A percentile compares a stretch with the other conserved stretches of the same genome.
Evolutionary conservation across 768 basidiomycete genomes (phyloP).

Genomic region (Auricularia auricula-judae): DNA sequence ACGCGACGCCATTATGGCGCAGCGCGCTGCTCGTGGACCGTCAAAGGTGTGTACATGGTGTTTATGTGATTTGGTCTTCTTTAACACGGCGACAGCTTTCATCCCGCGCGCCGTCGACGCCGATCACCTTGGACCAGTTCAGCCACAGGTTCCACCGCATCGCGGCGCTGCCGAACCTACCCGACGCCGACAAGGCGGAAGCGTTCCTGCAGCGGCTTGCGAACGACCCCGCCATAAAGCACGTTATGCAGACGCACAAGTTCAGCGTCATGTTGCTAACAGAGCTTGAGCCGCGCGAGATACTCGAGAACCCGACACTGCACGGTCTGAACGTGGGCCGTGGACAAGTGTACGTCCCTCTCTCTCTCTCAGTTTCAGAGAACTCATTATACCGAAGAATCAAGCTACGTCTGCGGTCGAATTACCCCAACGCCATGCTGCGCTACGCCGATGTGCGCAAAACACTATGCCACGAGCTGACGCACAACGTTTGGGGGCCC

Average conservation of each 20-base stretch:
- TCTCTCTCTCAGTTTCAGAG: neutral
- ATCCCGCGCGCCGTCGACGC: constrained; percentile 34
- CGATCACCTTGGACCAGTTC: constrained; percentile 21
- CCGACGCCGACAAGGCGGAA: constrained; percentile 46
- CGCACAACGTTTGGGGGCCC: constrained; percentile 64
- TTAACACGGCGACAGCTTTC: constrained; percentile 13
- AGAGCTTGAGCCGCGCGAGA: constrained; percentile 67
- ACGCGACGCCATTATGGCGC: constrained; percentile 46
- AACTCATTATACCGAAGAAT: constrained; percentile 29
- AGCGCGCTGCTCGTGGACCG: constrained; percentile 45
- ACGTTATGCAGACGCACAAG: constrained; percentile 60
- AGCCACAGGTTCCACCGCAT: constrained; percentile 53
- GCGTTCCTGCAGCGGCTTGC: constrained; percentile 46
- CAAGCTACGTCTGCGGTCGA: constrained; percentile 57
- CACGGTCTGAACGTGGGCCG: constrained; percentile 57
- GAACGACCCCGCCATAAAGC: constrained; percentile 57
- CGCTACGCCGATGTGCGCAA: constrained; percentile 51
- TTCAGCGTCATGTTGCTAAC: constrained; percentile 61
- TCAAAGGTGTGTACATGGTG: constrained; percentile 36
- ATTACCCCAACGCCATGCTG: constrained; percentile 63
- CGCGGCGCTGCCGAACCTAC: constrained; percentile 51
- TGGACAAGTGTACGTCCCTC: constrained; percentile 21
- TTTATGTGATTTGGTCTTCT: neutral
- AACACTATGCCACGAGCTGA: constrained; percentile 66
- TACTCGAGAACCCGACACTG: constrained; percentile 36